These are phyloP conservation scores for Penicillium griseofulvum DNA, from an alignment of 2,329 filamentous ascomycete genomes.

Conservation along the genomic window DNA sequence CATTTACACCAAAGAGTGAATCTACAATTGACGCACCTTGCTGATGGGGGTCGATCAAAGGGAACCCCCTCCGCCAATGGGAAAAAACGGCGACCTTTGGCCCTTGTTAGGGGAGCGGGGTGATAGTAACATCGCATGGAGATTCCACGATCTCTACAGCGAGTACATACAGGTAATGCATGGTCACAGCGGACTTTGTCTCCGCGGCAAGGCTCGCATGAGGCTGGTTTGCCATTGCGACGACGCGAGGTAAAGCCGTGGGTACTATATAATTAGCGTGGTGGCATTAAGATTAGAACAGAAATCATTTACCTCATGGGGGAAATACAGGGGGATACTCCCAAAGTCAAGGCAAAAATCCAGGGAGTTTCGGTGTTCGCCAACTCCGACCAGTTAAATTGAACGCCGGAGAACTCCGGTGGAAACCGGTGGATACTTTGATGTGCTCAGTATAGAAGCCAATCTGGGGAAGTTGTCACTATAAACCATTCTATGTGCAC, in stretches of 20 bases:
- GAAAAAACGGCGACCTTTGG: conserved; percentile 8
- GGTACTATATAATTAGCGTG: neutral
- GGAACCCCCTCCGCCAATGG: conserved; percentile 13
- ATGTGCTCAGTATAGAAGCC: neutral
- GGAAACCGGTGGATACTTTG: conserved; percentile 7
- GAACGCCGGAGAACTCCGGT: conserved; percentile 17
- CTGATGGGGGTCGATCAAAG: conserved; percentile 9
- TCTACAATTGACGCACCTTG: conserved; percentile 5
- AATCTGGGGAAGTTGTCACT: neutral
- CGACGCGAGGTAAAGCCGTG: conserved; percentile 20
- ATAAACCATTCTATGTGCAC: neutral
- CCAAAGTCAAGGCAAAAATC: neutral
- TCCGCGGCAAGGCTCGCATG: conserved; percentile 34
- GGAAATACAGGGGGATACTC: neutral
- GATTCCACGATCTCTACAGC: conserved; percentile 26
- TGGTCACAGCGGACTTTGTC: conserved; percentile 36
- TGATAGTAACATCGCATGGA: conserved; percentile 31
- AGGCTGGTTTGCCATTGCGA: conserved; percentile 32
- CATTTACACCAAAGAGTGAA: neutral
- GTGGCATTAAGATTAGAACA: neutral
- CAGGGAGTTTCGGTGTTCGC: conserved; percentile 11
- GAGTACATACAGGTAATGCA: conserved; percentile 25
- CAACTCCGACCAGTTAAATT: conserved; percentile 11
- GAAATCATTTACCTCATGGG: neutral
- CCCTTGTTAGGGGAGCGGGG: conserved; percentile 31